Evolutionary conservation across 768 basidiomycete genomes (phyloP).

Genomic region (Termitomyces bulborhizus): DNA sequence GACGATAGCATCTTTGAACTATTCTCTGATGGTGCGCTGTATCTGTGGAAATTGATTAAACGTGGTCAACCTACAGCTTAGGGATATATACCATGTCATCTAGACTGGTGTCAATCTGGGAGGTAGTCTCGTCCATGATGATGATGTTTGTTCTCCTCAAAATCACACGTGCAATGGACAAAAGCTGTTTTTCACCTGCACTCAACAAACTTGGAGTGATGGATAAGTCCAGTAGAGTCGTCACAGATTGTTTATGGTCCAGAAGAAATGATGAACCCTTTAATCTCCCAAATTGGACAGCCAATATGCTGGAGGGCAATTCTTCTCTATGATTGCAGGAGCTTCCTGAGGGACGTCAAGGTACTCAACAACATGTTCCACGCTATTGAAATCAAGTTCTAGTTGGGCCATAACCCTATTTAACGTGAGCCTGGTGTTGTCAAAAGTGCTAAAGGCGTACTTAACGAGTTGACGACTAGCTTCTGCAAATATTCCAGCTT

Average conservation of each 20-base stretch:
- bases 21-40: slow-evolving; percentile 67
- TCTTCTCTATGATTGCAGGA: slow-evolving; percentile 47
- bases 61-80: background rate
- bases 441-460: slow-evolving; percentile 20
- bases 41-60: slow-evolving; percentile 33
- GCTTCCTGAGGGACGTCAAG: slow-evolving; percentile 64
- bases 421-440: background rate
- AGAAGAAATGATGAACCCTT: slow-evolving; percentile 43
- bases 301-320: slow-evolving; percentile 68
- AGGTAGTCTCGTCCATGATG: slow-evolving; percentile 76
- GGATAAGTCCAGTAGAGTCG: slow-evolving; percentile 47
- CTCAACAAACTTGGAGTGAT: slow-evolving; percentile 64
- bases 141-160: slow-evolving; percentile 59
- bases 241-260: slow-evolving; percentile 23
- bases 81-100: slow-evolving; percentile 50
- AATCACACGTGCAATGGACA: slow-evolving; percentile 65
- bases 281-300: slow-evolving; percentile 55
- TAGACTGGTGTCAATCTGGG: slow-evolving; percentile 64
- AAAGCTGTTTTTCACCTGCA: slow-evolving; percentile 74
- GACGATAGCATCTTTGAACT: slow-evolving; percentile 64
- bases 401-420: slow-evolving; percentile 59
- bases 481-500: slow-evolving; percentile 67
- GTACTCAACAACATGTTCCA: slow-evolving; percentile 70
- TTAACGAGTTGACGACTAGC: slow-evolving; percentile 60
- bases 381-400: slow-evolving; percentile 70